Evolutionary conservation across 202 grass and related monocot genomes (phyloP).

Genomic region (Carex arenaria): DNA sequence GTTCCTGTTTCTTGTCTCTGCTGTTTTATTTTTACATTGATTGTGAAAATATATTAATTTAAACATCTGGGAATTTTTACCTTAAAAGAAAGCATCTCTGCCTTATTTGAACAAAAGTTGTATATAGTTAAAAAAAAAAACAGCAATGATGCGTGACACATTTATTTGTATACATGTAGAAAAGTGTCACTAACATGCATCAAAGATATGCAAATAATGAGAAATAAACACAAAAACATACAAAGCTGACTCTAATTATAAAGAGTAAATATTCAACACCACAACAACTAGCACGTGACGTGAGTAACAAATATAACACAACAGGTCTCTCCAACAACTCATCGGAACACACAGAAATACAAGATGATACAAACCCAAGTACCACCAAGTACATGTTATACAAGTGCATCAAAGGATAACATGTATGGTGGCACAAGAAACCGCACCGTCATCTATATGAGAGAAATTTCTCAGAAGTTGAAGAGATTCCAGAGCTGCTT

Average conservation of each 20-base stretch:
- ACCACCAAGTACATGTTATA: background rate
- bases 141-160: background rate
- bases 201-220: background rate
- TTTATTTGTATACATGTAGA: background rate
- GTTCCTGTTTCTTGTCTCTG: background rate
- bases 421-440: background rate
- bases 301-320: slow-evolving; percentile 17
- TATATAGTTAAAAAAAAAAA: background rate
- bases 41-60: background rate
- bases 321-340: slow-evolving; percentile 5
- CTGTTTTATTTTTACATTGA: background rate
- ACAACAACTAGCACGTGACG: background rate
- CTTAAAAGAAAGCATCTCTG: background rate
- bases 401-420: background rate
- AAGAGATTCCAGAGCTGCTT: slow-evolving; percentile 37
- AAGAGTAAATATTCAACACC: background rate
- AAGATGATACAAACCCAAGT: background rate
- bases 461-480: slow-evolving; percentile 30
- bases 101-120: background rate
- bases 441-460: background rate
- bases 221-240: background rate
- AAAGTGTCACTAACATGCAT: slow-evolving; percentile 4
- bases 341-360: background rate
- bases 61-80: background rate
- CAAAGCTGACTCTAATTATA: background rate